Base-by-base conservation (phyloP, 148 eudicot genomes). In the Suaeda aralocaspica region DNA sequence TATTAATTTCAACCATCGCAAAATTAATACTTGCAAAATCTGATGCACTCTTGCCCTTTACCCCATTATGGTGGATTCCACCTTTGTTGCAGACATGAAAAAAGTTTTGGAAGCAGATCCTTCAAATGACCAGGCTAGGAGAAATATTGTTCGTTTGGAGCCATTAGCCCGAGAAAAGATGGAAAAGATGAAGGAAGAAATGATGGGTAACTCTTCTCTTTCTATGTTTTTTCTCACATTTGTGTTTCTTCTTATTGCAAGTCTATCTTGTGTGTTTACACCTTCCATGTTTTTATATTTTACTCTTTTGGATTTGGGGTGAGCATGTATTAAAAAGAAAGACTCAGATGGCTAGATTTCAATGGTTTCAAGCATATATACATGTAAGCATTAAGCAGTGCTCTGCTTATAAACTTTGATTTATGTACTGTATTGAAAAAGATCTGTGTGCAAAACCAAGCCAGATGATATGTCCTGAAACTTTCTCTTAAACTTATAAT, bases 131-230 rank as follows among this genome's bases (percentile, higher is more conserved):
- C 90, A 89, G 77, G 93, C 91, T 41, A 89, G 84, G 74, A 89
- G 96, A 80, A 83, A 84, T 57, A 86, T 88, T 53, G 58, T 82
- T 31, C 88, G 97, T 31, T 76, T 94, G 79, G 96, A 94, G 84
- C 97, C 99, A 36, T 74, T 91, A 76, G 97, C 96, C 36, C 82
- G 78, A 53, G 99, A 87, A 75, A 94, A 91, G 84, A 83, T 83
- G 69, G 99, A 94, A 59, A 89, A 87, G 75, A 87, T 94, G 99
- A 91, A 94, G 74, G 90, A 94, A 79, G 97, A 94, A 75, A 94
- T 94, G 99, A 84, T 94, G 26, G 93, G 99, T 94, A 66, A 75
- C 67, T 64, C 14, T 42, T 29, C 29, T 76, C 42, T 10, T 60
- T 61, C 39, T 21, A 25, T 64, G 21, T 64, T 16, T 53, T 69